Conservation (phyloP, 345 rosid species). For the Hirschfeldia incana region DNA sequence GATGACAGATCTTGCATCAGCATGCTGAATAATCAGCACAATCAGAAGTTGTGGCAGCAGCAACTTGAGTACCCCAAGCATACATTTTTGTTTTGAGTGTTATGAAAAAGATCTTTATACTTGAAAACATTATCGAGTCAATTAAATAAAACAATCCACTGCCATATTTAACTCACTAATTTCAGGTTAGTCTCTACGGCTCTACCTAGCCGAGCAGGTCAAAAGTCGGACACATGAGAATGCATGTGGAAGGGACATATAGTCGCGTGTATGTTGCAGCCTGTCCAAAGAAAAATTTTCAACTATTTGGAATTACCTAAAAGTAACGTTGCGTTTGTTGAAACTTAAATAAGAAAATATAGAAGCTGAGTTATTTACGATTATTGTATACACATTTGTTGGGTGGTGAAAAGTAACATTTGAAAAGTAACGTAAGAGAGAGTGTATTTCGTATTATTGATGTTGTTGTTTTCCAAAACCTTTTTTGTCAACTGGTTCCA, state of each 20-base stretch:
- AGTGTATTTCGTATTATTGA: too few relatives aligned
- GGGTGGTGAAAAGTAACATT: too few relatives aligned
- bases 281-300: conserved; percentile 1
- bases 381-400: too few relatives aligned
- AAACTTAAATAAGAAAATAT: too few relatives aligned
- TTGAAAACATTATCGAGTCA: not conserved
- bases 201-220: not conserved
- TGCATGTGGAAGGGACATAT: not conserved
- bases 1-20: conserved; percentile 27
- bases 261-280: not conserved
- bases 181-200: not conserved
- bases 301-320: not conserved
- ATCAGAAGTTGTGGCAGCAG: not conserved
- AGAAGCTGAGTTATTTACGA: too few relatives aligned
- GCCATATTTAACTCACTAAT: not conserved
- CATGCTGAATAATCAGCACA: conserved; percentile 1
- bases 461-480: too few relatives aligned
- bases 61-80: conserved; percentile 11
- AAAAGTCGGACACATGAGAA: not conserved
- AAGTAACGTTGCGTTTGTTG: not conserved
- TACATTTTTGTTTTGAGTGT: not conserved
- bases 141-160: conserved; percentile 6
- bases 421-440: too few relatives aligned
- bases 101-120: not conserved
- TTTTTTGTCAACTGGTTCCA: too few relatives aligned